Evolutionary conservation across 2,329 filamentous ascomycete species (phyloP).

Genomic region (Colletotrichum limetticola): DNA sequence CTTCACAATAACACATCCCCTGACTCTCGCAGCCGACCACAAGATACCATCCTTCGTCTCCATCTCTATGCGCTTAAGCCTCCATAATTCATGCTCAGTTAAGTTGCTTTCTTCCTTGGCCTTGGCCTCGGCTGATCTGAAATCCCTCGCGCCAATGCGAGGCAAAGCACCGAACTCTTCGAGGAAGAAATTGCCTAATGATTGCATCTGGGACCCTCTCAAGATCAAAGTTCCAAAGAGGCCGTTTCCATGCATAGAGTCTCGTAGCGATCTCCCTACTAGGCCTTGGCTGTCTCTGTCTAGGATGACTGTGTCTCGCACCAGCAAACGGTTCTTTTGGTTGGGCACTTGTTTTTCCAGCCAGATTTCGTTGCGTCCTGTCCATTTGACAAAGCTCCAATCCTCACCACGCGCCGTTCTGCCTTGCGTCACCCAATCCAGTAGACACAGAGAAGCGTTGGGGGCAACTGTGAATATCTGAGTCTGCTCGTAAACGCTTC

Average conservation of each 20-base stretch:
- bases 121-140: conserved; percentile 66
- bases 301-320: conserved; percentile 87
- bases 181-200: conserved; percentile 79
- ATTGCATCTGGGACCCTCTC: conserved; percentile 75
- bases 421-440: conserved; percentile 96
- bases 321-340: conserved; percentile 68
- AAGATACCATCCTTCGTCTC: conserved; percentile 72
- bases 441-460: conserved; percentile 75
- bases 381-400: conserved; percentile 86
- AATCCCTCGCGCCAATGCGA: conserved; percentile 85
- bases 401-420: conserved; percentile 86
- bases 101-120: conserved; percentile 47
- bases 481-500: conserved; percentile 84
- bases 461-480: conserved; percentile 78
- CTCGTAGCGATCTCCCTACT: conserved; percentile 54
- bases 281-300: conserved; percentile 59
- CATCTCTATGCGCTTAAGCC: conserved; percentile 62
- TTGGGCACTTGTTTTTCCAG: conserved; percentile 45
- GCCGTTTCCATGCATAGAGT: conserved; percentile 79
- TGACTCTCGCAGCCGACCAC: conserved; percentile 84
- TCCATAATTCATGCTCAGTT: conserved; percentile 62
- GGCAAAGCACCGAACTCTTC: conserved; percentile 82
- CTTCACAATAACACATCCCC: conserved; percentile 90
- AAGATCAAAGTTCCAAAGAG: conserved; percentile 89
- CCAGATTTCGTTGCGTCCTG: conserved; percentile 91